Evolutionary conservation across 345 rosid species (phyloP).

Genomic region (Salix dunnii): DNA sequence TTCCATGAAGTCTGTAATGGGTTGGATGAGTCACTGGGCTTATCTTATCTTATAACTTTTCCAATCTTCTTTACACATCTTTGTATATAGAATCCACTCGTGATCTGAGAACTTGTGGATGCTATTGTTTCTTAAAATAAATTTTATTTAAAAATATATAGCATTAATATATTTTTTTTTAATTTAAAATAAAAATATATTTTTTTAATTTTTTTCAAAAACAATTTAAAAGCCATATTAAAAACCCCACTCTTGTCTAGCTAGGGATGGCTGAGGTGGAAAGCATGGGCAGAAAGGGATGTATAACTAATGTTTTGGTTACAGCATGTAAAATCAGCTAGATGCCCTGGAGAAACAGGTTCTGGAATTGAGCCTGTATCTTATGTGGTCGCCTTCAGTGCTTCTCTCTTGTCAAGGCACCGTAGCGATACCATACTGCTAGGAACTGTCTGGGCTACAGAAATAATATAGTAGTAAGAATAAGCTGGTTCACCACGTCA

Average conservation of each 20-base stretch:
- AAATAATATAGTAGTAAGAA: no score
- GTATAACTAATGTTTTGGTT: neutral
- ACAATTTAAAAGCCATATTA: no score
- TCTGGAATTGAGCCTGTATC: neutral
- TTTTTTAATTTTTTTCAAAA: no score
- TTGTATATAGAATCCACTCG: slow-evolving; percentile 27
- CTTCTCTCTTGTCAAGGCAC: neutral
- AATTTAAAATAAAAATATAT: no score
- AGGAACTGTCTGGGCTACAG: no score
- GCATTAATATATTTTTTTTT: no score
- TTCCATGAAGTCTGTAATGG: slow-evolving; percentile 18
- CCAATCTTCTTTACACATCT: neutral
- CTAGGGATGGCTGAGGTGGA: neutral
- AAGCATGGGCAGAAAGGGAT: neutral
- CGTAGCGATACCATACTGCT: no score
- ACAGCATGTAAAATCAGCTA: neutral
- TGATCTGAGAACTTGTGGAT: slow-evolving; percentile 27
- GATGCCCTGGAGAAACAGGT: neutral
- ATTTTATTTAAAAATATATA: no score
- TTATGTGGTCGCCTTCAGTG: neutral
- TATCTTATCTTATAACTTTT: slow-evolving; percentile 35
- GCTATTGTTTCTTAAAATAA: no score
- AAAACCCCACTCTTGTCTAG: no score
- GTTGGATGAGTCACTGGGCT: slow-evolving; percentile 38
- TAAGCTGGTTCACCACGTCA: no score